Evolutionary conservation across 176 grass and related monocot genomes (phyloP), one percentile per base, ranked within the genome.

Genomic region (Carex pumila): DNA sequence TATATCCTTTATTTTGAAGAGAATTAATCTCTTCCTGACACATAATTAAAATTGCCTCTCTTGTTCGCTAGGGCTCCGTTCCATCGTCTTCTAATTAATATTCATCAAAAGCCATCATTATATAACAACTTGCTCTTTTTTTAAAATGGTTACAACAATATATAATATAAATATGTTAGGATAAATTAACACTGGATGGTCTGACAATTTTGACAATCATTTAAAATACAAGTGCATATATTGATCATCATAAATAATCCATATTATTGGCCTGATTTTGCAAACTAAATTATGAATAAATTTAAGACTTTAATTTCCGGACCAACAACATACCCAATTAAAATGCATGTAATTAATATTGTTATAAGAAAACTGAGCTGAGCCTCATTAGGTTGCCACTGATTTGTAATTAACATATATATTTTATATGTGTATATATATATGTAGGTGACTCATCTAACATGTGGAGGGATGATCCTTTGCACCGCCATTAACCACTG

Each of bases 401-500:
- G 13, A 75, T 62, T 62, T 22, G 56, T 59, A 59, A 59, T 62
- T 17, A 49, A 83, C 18, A 45, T 45, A 7, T 49, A 49, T 49
- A 49, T 50, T 79, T 18, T 59, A 7, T 14, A 43, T 62, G n/a
- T 62, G n/a, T 79, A 34, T 31, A 7, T 14, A 45, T 22, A 6
- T 53, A 22, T 69, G 49, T 60, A 98, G 95, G 95, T 92, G 67
- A 98, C 95, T 17, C 85, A 88, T 71, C 87, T 98, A 7, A 90
- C 85, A 14, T 98, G 95, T 88, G 95, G 92, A 37, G 95, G 95
- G 15, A 88, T 93, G 86, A 86, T 93, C 19, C 83, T 98, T 55
- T 95, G 91, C 86, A 95, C 91, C 1, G 91, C 88, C 37, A 95
- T 98, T 76, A 95, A 83, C 88, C 95, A 98, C 87, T 95, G 95